A percentile compares a stretch with the other conserved stretches of the same genome.
phyloP scores from a whole-genome alignment of 1,284 basidiomycete species.

The Moesziomyces sp. region DNA sequence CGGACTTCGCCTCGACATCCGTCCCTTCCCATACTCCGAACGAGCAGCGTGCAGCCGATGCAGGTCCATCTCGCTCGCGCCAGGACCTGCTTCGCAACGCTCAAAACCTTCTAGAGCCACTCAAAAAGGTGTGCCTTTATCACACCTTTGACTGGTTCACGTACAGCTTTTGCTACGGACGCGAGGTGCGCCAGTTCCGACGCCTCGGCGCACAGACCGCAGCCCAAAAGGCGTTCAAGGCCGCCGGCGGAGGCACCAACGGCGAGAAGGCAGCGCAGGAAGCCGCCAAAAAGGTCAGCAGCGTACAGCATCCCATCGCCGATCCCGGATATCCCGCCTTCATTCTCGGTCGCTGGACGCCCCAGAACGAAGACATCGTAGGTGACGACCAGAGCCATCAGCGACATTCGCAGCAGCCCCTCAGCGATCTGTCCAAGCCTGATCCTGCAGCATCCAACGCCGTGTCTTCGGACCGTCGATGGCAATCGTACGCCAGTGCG shows the following conservation, averaged over 20 bases:
- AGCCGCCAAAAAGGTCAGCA: constrained; percentile 29
- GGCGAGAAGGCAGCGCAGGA: constrained; percentile 37
- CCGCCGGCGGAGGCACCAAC: constrained; percentile 27
- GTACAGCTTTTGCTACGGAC: constrained; percentile 60
- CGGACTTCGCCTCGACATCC: constrained; percentile 27
- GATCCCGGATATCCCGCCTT: constrained; percentile 45
- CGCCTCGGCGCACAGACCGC: constrained; percentile 33
- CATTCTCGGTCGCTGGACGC: constrained; percentile 44
- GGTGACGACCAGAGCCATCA: constrained; percentile 30
- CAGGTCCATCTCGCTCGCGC: constrained; percentile 7
- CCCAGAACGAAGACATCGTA: constrained; percentile 35
- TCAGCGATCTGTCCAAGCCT: neutral
- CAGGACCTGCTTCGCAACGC: constrained; percentile 28
- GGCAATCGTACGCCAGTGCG: constrained; percentile 13
- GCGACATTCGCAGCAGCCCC: constrained; percentile 19
- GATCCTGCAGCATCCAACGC: neutral
- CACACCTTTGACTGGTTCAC: constrained; percentile 63
- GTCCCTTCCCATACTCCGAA: constrained; percentile 2
- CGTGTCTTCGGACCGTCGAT: constrained; percentile 8
- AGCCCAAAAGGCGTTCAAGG: constrained; percentile 21
- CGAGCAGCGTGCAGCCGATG: neutral
- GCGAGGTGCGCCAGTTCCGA: constrained; percentile 53
- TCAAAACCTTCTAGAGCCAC: constrained; percentile 47
- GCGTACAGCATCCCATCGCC: constrained; percentile 19
- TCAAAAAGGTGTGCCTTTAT: constrained; percentile 56